Conservation (phyloP, 805 yeast genomes). For the Clavispora santaluciae region DNA sequence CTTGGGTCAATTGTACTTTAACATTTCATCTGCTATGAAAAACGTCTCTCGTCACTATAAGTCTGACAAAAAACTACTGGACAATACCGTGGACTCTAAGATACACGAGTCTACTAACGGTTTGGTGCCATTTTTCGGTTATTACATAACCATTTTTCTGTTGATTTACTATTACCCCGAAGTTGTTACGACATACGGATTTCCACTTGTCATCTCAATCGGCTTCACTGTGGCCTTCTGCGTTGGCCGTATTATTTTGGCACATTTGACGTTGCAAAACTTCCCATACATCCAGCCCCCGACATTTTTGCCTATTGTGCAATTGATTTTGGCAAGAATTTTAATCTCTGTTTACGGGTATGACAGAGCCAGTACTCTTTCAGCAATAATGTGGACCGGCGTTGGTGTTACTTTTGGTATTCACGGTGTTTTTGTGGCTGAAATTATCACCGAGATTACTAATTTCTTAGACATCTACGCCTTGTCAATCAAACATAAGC, state of each 20-base stretch:
- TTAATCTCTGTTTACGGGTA: constrained; percentile 34
- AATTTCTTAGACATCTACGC: constrained; percentile 80
- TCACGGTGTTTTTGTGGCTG: constrained; percentile 68
- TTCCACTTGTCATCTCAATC: constrained; percentile 62
- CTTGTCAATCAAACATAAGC: constrained; percentile 75
- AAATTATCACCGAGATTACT: constrained; percentile 76
- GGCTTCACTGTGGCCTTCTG: constrained; percentile 75
- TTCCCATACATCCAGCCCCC: constrained; percentile 76
- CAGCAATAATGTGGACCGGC: constrained; percentile 59
- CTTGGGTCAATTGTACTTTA: constrained; percentile 53
- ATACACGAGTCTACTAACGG: constrained; percentile 47
- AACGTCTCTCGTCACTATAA: constrained; percentile 51
- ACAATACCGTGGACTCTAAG: constrained; percentile 15
- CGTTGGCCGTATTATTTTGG: constrained; percentile 88
- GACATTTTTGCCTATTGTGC: constrained; percentile 55
- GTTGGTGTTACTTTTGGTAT: constrained; percentile 62
- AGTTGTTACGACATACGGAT: constrained; percentile 38
- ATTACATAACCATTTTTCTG: constrained; percentile 44
- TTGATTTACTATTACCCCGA: constrained; percentile 50
- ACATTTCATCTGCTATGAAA: constrained; percentile 60
- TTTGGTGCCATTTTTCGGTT: constrained; percentile 62
- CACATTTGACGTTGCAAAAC: constrained; percentile 74
- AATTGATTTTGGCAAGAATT: constrained; percentile 35
- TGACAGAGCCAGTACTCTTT: constrained; percentile 39
- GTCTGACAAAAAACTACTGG: constrained; percentile 16